Percentiles rank a stretch among this genome's conserved stretches.
Conservation (phyloP, 176 grass and related monocot genomes). For the Aegilops tauschii region DNA sequence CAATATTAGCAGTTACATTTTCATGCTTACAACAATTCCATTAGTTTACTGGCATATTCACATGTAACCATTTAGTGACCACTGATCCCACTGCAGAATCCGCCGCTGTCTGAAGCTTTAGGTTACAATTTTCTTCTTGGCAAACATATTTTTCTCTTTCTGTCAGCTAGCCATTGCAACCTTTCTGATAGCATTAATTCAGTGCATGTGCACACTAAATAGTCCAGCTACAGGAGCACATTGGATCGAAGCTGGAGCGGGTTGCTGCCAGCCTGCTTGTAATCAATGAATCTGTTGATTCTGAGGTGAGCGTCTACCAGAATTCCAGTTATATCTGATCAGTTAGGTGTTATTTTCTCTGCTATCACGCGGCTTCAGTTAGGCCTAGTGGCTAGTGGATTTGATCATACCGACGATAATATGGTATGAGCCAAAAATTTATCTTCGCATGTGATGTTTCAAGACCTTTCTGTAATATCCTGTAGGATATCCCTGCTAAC, state of each 20-base stretch:
- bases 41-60: background rate
- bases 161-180: background rate
- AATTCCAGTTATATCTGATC: slow-evolving; percentile 24
- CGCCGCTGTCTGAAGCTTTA: background rate
- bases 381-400: slow-evolving; percentile 11
- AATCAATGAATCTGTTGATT: slow-evolving; percentile 27
- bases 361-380: slow-evolving; percentile 15
- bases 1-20: slow-evolving; percentile 10
- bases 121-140: background rate
- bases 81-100: background rate
- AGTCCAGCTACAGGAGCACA: slow-evolving; percentile 8
- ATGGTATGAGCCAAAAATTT: slow-evolving; percentile 8
- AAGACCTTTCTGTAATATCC: slow-evolving; percentile 33
- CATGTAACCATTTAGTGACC: background rate
- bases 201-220: slow-evolving; percentile 15
- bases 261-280: slow-evolving; percentile 23
- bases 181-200: slow-evolving; percentile 11
- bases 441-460: slow-evolving; percentile 16
- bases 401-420: background rate
- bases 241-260: slow-evolving; percentile 24
- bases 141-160: background rate
- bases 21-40: background rate
- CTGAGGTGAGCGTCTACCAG: slow-evolving; percentile 24
- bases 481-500: slow-evolving; percentile 23
- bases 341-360: slow-evolving; percentile 1